A percentile compares a stretch with the other conserved stretches of the same genome.
Evolutionary conservation across 495 filamentous ascomycete species (phyloP).

Genomic region (Lineolata rhizophorae): DNA sequence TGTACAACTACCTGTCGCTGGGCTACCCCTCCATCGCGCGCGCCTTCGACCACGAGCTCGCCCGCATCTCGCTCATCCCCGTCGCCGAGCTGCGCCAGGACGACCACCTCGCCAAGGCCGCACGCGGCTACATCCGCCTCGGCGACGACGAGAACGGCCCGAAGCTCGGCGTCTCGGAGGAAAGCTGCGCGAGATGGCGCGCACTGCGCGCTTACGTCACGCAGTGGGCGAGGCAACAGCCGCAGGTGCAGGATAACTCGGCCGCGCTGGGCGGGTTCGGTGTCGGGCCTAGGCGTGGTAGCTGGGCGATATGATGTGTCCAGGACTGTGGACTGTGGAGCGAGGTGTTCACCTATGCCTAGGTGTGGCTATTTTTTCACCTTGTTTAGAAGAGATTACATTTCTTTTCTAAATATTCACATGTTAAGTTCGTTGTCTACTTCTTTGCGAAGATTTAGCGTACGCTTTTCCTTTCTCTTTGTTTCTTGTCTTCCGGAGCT

Average conservation of each 20-base stretch:
- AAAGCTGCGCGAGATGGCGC: conserved; percentile 48
- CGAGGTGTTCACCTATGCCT: not conserved
- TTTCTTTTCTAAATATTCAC: too few relatives aligned
- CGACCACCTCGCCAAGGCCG: conserved; percentile 36
- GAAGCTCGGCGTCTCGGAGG: conserved; percentile 15
- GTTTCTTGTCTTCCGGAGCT: too few relatives aligned
- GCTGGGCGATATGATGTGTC: conserved; percentile 37
- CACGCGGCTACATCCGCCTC: conserved; percentile 42
- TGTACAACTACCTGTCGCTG: conserved; percentile 87
- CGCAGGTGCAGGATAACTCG: conserved; percentile 25
- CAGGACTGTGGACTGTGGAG: not conserved
- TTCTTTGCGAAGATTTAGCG: too few relatives aligned
- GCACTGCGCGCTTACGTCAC: conserved; percentile 60
- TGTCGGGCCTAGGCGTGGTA: conserved; percentile 48
- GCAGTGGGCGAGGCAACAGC: conserved; percentile 70
- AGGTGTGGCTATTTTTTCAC: not conserved
- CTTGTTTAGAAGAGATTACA: too few relatives aligned
- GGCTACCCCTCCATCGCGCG: conserved; percentile 72
- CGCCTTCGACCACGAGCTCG: conserved; percentile 61
- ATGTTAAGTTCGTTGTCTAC: too few relatives aligned
- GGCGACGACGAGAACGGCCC: conserved; percentile 20
- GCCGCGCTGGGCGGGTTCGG: conserved; percentile 59
- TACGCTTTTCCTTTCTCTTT: too few relatives aligned
- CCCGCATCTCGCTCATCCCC: conserved; percentile 47
- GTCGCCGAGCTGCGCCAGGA: conserved; percentile 45